Percentiles rank a stretch among this genome's conserved stretches.
These are phyloP conservation scores for Bruguiera sexangula DNA, from an alignment of 345 rosid genomes.

Conservation along the genomic window DNA sequence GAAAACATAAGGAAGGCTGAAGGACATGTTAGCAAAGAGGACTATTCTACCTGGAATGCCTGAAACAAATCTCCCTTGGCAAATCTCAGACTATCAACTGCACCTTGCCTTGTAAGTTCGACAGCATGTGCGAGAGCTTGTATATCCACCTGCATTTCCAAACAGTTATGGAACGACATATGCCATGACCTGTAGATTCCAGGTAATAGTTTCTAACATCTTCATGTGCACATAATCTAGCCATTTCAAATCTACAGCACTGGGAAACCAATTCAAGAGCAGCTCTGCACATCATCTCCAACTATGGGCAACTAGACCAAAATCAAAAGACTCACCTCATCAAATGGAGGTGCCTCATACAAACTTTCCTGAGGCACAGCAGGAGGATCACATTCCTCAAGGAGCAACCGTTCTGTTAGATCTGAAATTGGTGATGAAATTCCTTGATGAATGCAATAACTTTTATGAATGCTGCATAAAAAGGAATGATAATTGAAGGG, in stretches of 20 bases:
- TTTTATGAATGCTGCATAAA: conserved; percentile 77
- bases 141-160: conserved; percentile 63
- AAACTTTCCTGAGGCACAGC: conserved; percentile 66
- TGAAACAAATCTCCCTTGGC: conserved; percentile 87
- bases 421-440: conserved; percentile 75
- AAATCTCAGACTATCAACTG: conserved; percentile 90
- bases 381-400: conserved; percentile 82
- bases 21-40: neutral
- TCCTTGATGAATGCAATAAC: conserved; percentile 76
- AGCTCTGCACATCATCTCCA: neutral
- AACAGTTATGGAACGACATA: too few relatives aligned
- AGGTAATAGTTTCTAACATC: too few relatives aligned
- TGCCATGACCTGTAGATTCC: too few relatives aligned
- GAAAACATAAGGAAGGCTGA: too few relatives aligned
- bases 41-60: conserved; percentile 76
- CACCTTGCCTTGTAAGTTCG: conserved; percentile 91
- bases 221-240: too few relatives aligned
- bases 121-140: conserved; percentile 99
- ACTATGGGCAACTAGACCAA: neutral
- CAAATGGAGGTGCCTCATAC: conserved; percentile 83
- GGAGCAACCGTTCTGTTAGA: conserved; percentile 80
- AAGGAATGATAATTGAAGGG: conserved; percentile 5
- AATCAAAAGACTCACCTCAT: conserved; percentile 53
- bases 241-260: conserved; percentile 2
- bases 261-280: neutral